phyloP scores from a whole-genome alignment of 1,284 basidiomycete genomes.

The Ceratobasidium sp. region DNA sequence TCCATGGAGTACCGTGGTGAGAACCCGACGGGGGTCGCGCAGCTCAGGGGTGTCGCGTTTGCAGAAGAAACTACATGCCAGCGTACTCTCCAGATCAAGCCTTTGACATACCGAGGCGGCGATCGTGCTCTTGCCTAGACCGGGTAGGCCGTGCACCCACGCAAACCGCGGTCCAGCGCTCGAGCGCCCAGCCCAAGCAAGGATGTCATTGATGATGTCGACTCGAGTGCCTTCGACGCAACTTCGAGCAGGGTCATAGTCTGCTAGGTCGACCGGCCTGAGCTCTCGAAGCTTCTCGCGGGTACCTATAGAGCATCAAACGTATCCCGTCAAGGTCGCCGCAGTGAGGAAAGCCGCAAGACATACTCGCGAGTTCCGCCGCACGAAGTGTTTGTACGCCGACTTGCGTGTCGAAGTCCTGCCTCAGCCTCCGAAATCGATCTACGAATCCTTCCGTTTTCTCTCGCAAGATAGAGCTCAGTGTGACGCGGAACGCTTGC shows the following conservation, averaged over 20 bases:
- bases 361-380: too few relatives aligned
- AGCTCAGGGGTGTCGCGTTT: slow-evolving; percentile 46
- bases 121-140: slow-evolving; percentile 48
- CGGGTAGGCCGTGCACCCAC: slow-evolving; percentile 48
- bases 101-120: slow-evolving; percentile 47
- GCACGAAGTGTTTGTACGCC: neutral
- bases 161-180: neutral
- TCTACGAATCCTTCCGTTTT: neutral
- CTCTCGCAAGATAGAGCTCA: neutral
- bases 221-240: neutral
- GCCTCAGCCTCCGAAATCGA: neutral
- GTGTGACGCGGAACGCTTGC: neutral
- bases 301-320: too few relatives aligned
- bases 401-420: neutral
- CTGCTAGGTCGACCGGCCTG: neutral
- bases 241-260: neutral
- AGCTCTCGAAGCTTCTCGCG: neutral
- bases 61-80: slow-evolving; percentile 52
- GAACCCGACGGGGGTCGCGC: slow-evolving; percentile 24
- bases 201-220: neutral
- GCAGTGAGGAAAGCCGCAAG: too few relatives aligned
- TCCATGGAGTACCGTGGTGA: slow-evolving; percentile 1
- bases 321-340: too few relatives aligned
- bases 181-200: neutral
- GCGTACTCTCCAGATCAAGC: slow-evolving; percentile 25